Conservation (phyloP, 2,329 filamentous ascomycete species). For the Botrytis paeoniae region DNA sequence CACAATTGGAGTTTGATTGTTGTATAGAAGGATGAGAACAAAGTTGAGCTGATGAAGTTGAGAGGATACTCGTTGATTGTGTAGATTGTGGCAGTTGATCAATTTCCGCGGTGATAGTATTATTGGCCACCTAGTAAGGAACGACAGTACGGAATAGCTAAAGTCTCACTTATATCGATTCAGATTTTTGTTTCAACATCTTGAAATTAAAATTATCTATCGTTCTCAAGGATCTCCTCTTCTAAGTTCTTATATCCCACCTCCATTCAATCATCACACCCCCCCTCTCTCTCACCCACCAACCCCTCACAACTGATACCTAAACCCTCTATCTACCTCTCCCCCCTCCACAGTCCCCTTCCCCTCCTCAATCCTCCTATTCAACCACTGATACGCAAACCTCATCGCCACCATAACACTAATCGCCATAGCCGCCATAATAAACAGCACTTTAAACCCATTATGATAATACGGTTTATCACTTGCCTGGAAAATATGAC, state of each 20-base stretch:
- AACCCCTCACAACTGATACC: constrained; percentile 12
- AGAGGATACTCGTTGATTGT: not conserved
- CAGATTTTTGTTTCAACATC: not conserved
- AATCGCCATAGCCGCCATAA: constrained; percentile 18
- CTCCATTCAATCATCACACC: not conserved
- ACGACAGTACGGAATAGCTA: no score
- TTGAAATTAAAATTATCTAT: not conserved
- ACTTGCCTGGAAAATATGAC: constrained; percentile 13
- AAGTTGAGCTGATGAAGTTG: not conserved
- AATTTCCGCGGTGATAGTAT: no score
- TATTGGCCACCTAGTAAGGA: no score
- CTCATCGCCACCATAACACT: constrained; percentile 12
- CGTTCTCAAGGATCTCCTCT: no score
- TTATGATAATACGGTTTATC: constrained; percentile 20
- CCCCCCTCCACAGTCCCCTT: constrained; percentile 15
- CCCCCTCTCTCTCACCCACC: not conserved
- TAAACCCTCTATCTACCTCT: constrained; percentile 16
- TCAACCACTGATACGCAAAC: constrained; percentile 16
- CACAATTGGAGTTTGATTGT: fast-evolving
- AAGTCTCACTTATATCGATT: not conserved
- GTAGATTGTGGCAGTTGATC: not conserved
- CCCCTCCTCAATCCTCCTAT: constrained; percentile 12
- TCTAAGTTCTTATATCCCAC: fast-evolving
- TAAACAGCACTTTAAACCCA: constrained; percentile 14
- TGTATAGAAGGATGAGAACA: not conserved